A percentile compares a stretch with the other conserved stretches of the same genome.
phyloP scores from a whole-genome alignment of 192 early-diverging fungal species.

The Backusella westeae region DNA sequence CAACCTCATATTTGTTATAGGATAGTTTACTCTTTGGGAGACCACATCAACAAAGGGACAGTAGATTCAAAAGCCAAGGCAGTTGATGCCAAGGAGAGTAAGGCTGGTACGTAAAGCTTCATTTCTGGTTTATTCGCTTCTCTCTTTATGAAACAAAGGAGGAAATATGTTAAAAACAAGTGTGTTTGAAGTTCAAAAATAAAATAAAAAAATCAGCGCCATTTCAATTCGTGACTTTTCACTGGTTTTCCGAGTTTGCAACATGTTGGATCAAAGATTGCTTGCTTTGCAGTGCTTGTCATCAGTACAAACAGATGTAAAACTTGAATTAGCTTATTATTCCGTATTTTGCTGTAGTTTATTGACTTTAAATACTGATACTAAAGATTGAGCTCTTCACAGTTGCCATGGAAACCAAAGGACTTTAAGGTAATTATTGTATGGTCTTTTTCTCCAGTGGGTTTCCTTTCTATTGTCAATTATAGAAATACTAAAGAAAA shows the following conservation, averaged over 20 bases:
- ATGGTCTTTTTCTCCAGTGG: too few species aligned
- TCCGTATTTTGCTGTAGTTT: too few species aligned
- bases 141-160: slow-evolving; percentile 2
- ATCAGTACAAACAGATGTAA: too few species aligned
- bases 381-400: too few species aligned
- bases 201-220: neutral
- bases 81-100: slow-evolving; percentile 27
- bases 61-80: slow-evolving; percentile 38
- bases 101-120: slow-evolving; percentile 23
- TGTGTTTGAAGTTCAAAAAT: neutral
- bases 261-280: neutral
- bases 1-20: neutral
- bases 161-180: neutral
- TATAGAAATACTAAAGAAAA: too few species aligned
- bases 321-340: too few species aligned
- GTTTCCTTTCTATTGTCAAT: too few species aligned
- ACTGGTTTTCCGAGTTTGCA: too few species aligned
- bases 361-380: too few species aligned
- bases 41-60: slow-evolving; percentile 36
- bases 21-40: slow-evolving; percentile 34
- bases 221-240: slow-evolving; percentile 7
- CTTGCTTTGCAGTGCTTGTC: too few species aligned
- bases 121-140: neutral
- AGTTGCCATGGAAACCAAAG: too few species aligned
- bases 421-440: too few species aligned